A percentile compares a stretch with the other conserved stretches of the same genome.
phyloP scores from a whole-genome alignment of 2,329 filamentous ascomycete genomes.

The Diaporthe citri region DNA sequence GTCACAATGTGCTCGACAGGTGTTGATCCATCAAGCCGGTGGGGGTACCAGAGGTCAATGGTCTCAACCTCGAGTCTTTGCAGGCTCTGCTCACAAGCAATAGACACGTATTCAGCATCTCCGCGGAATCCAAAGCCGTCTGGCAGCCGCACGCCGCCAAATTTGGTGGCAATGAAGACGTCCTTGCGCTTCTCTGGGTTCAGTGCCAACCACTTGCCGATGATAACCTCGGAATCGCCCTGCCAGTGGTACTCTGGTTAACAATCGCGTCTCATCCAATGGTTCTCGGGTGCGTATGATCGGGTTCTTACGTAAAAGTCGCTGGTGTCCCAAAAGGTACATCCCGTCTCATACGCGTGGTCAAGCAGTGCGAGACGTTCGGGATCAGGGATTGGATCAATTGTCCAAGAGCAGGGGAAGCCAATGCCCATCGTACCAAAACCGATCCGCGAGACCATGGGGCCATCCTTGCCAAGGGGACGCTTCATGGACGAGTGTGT shows the following conservation, averaged over 20 bases:
- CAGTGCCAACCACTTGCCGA: slow-evolving; percentile 60
- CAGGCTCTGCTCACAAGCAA: slow-evolving; percentile 52
- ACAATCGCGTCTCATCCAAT: accelerated
- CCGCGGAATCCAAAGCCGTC: slow-evolving; percentile 41
- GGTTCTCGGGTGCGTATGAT: accelerated
- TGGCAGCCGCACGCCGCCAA: slow-evolving; percentile 42
- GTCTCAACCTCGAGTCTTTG: slow-evolving; percentile 60
- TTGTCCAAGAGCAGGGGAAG: slow-evolving; percentile 29
- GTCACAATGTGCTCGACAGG: slow-evolving; percentile 64
- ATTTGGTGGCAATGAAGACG: slow-evolving; percentile 61
- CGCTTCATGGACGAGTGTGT: background rate
- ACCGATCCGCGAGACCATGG: slow-evolving; percentile 44
- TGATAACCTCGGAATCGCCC: slow-evolving; percentile 58
- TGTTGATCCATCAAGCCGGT: slow-evolving; percentile 60
- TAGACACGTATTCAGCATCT: slow-evolving; percentile 46
- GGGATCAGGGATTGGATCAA: slow-evolving; percentile 55
- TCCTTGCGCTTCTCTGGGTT: slow-evolving; percentile 58
- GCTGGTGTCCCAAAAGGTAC: slow-evolving; percentile 45
- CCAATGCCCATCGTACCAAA: slow-evolving; percentile 48
- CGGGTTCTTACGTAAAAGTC: slow-evolving; percentile 29
- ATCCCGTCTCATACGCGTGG: slow-evolving; percentile 62
- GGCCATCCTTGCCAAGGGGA: slow-evolving; percentile 44
- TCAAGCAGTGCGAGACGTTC: slow-evolving; percentile 66
- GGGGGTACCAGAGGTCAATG: slow-evolving; percentile 66
- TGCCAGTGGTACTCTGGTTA: background rate